Base-by-base conservation (phyloP, 169 alveolate genomes). In the Eimeria tenella region DNA sequence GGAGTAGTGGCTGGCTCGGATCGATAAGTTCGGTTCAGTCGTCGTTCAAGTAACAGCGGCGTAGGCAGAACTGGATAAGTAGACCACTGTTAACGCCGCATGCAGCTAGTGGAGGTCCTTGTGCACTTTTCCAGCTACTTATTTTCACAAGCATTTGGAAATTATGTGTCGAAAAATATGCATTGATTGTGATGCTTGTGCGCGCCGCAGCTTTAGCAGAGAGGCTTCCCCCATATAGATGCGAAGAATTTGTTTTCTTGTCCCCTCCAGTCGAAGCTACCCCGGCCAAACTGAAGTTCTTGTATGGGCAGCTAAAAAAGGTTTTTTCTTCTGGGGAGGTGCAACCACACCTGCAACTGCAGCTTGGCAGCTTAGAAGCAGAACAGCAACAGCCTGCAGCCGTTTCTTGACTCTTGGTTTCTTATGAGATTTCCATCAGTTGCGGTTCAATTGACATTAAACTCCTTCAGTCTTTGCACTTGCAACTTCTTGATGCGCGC, bases 201-300 rank as follows among this genome's bases (percentile, higher is more conserved):
- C 56, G 55, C 31, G 42, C 7, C 58, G 83, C 95, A 91, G 95
- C 92, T 2, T 49, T 91, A 55, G 95, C 95, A n/a, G 88, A 81
- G 86, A 83, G 95, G 5, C 74, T 91, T 75, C 95, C 95, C 19
- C 75, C 71, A n/a, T 71, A 91, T 31, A 77, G 88, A n/a, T 91
- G 95, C 92, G 95, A 91, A 68, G 86, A 49, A 21, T 91, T 91
- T 58, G 95, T 91, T 13, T 86, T 71, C 55, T 92, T 91, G 19
- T 17, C 70, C 19, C 95, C 95, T 53, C 95, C 95, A 10, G 87
- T 65, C 58, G 94, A 90, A 74, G 71, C 94, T 17, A 84, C 91
- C 49, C 79, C 79, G 58, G 91, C 49, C 58, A 84, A 84, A 49
- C 75, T 84, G 13, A 84, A 84, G 31, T 62, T 84, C 63, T 62